A percentile compares a stretch with the other conserved stretches of the same genome.
These are phyloP conservation scores for Dendrobium catenatum DNA, from an alignment of 106 monocot genomes.

Conservation along the genomic window DNA sequence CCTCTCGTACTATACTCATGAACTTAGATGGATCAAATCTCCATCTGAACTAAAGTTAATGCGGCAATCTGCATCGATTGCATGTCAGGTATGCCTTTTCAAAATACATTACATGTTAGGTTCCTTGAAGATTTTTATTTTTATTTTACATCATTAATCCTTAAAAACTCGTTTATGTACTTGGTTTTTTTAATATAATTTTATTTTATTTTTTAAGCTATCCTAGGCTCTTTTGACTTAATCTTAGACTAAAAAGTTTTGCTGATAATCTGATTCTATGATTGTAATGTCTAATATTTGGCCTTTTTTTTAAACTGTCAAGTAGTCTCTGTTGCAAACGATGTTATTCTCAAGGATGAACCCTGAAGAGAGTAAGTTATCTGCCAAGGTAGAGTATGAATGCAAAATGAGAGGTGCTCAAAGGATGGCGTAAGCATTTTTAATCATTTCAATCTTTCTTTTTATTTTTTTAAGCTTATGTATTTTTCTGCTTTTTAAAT, in stretches of 20 bases:
- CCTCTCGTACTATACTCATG: constrained; percentile 56
- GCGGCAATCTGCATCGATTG: constrained; percentile 85
- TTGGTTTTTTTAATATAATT: too few species aligned
- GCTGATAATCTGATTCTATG: background rate
- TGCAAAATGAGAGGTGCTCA: constrained; percentile 99
- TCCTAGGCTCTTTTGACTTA: background rate
- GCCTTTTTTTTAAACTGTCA: constrained; percentile 6
- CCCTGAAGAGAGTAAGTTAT: constrained; percentile 67
- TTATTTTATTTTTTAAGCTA: background rate
- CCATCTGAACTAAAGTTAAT: constrained; percentile 76
- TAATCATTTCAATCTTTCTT: background rate
- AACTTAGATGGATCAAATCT: constrained; percentile 82
- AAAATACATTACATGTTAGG: background rate
- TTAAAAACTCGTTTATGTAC: background rate
- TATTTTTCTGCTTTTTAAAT: background rate
- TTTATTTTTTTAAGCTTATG: background rate
- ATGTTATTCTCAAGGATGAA: constrained; percentile 73
- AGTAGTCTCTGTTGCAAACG: constrained; percentile 82
- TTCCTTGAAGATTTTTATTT: background rate
- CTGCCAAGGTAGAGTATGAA: constrained; percentile 89
- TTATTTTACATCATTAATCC: background rate
- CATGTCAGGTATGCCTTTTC: constrained; percentile 59
- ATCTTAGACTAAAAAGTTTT: background rate
- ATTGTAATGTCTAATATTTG: constrained; percentile 2
- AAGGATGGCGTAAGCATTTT: constrained; percentile 87